Percentiles rank a stretch among this genome's conserved stretches.
phyloP scores from a whole-genome alignment of 2,329 filamentous ascomycete species.

The Cryoendolithus antarcticus region DNA sequence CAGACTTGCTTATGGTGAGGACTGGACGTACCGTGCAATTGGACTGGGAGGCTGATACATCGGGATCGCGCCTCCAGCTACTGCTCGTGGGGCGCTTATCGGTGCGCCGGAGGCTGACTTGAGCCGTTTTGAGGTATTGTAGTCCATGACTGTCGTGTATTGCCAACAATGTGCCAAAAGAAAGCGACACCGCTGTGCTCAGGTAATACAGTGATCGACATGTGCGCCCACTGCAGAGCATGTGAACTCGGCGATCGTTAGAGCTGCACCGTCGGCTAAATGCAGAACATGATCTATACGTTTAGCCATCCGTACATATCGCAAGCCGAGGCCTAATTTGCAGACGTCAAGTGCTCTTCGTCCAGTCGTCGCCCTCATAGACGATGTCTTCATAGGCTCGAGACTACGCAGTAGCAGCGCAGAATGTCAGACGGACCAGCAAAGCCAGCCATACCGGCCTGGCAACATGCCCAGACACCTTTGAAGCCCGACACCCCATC shows the following conservation, averaged over 20 bases:
- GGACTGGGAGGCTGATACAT: constrained; percentile 16
- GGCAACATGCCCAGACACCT: constrained; percentile 18
- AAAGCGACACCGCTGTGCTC: too few species aligned
- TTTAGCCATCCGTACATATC: too few species aligned
- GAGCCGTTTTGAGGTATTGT: constrained; percentile 13
- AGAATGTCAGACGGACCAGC: constrained; percentile 16
- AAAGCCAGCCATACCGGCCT: constrained; percentile 21
- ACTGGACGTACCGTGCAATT: constrained; percentile 7
- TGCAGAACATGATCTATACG: too few species aligned
- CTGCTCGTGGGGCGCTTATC: constrained; percentile 9
- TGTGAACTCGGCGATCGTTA: too few species aligned
- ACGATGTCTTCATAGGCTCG: background rate
- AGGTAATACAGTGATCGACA: too few species aligned
- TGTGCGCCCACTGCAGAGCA: too few species aligned
- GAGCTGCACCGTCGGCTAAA: too few species aligned
- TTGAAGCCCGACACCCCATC: background rate
- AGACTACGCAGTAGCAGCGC: background rate
- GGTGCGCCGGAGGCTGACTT: constrained; percentile 16
- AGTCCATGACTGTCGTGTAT: background rate
- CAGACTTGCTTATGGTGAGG: background rate
- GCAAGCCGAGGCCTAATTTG: too few species aligned
- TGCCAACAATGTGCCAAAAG: background rate
- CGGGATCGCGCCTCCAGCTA: constrained; percentile 12
- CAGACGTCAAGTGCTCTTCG: too few species aligned
- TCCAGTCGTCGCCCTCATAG: too few species aligned